phyloP scores from a whole-genome alignment of 345 rosid genomes.

The Carallia brachiata region DNA sequence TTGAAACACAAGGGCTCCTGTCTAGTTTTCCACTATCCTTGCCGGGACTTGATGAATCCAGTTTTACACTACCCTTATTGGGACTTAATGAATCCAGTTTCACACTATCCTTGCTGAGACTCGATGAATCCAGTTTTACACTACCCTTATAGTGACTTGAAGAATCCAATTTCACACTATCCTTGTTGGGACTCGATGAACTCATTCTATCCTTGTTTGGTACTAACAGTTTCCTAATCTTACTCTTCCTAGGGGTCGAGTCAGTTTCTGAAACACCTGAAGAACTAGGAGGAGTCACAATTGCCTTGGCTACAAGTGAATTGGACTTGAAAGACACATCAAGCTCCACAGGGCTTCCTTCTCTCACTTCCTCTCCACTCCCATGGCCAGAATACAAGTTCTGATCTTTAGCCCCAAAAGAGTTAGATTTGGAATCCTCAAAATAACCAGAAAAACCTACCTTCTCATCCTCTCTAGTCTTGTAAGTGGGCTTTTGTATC shows the following conservation, averaged over 20 bases:
- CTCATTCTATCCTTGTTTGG: conserved; percentile 33
- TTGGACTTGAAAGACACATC: conserved; percentile 87
- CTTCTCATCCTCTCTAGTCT: conserved; percentile 51
- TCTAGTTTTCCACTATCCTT: conserved; percentile 28
- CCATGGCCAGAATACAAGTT: conserved; percentile 33
- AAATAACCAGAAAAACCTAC: conserved; percentile 34
- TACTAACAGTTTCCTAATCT: conserved; percentile 39
- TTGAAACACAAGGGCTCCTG: conserved; percentile 23
- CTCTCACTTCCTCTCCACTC: conserved; percentile 44
- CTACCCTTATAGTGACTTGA: conserved; percentile 24
- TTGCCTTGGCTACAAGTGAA: conserved; percentile 72
- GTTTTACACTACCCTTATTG: conserved; percentile 27
- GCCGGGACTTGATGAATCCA: conserved; percentile 12
- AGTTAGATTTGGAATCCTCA: conserved; percentile 41
- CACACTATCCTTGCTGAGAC: conserved; percentile 22
- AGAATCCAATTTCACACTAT: conserved; percentile 18
- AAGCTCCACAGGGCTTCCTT: conserved; percentile 62
- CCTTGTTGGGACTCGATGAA: conserved; percentile 24
- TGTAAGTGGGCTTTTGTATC: conserved; percentile 55
- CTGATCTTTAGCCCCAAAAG: conserved; percentile 51
- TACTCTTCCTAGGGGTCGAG: conserved; percentile 49
- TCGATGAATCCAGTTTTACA: conserved; percentile 22
- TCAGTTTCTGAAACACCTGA: conserved; percentile 27
- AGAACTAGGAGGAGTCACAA: conserved; percentile 42
- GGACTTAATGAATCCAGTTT: conserved; percentile 19